phyloP scores from a whole-genome alignment of 345 rosid genomes.

The Boechera divaricarpa region DNA sequence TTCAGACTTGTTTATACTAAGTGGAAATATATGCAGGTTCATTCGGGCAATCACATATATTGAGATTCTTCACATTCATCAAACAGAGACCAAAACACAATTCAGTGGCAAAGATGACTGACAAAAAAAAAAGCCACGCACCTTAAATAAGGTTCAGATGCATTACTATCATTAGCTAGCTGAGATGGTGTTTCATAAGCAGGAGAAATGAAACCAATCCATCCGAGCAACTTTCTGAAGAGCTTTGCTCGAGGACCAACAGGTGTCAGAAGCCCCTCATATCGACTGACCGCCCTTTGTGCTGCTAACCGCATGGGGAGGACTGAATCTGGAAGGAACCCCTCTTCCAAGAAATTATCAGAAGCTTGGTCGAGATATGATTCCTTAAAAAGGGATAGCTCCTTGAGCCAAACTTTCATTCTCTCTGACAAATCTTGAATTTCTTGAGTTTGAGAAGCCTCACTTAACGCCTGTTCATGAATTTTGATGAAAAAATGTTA shows the following conservation, averaged over 20 bases:
- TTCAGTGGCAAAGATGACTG: constrained; percentile 1
- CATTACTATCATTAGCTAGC: constrained; percentile 53
- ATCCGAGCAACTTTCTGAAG: constrained; percentile 67
- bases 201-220: constrained; percentile 76
- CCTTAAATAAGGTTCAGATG: constrained; percentile 85
- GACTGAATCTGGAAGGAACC: constrained; percentile 60
- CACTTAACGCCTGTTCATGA: constrained; percentile 57
- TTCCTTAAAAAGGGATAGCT: constrained; percentile 59
- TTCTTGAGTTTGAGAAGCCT: constrained; percentile 58
- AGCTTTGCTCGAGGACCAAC: constrained; percentile 93
- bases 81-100: constrained; percentile 27
- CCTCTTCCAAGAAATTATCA: constrained; percentile 49
- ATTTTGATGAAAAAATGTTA: constrained; percentile 27
- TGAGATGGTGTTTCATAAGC: constrained; percentile 63
- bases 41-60: not conserved
- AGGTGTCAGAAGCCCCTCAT: constrained; percentile 81
- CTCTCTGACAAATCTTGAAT: constrained; percentile 57
- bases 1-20: constrained; percentile 1
- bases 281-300: constrained; percentile 88
- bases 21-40: not conserved
- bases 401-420: constrained; percentile 68
- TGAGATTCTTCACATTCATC: not conserved
- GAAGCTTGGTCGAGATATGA: constrained; percentile 56
- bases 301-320: constrained; percentile 94
- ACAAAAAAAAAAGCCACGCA: constrained; percentile 42